phyloP scores from a whole-genome alignment of 305 asterid genomes.

The Stenogyne calaminthoides region DNA sequence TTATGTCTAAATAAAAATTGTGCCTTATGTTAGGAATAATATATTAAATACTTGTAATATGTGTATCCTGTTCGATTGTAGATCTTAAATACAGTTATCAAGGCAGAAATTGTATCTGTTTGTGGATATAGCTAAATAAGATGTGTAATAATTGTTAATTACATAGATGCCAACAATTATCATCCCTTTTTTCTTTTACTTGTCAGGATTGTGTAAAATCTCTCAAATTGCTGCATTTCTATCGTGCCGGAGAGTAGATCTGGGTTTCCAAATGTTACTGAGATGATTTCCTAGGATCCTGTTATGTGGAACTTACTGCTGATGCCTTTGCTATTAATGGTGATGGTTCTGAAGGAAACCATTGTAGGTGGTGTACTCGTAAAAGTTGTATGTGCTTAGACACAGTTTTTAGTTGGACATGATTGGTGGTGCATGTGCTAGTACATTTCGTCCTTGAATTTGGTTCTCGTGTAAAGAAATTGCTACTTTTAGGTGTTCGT shows the following conservation, averaged over 20 bases:
- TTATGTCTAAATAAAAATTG: no score
- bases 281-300: conserved; percentile 5
- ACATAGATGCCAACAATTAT: conserved; percentile 24
- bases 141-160: not conserved
- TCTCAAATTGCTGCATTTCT: conserved; percentile 71
- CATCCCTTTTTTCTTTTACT: conserved; percentile 16
- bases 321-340: not conserved
- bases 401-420: conserved; percentile 15
- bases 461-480: conserved; percentile 16
- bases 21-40: not conserved
- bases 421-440: not conserved
- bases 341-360: not conserved
- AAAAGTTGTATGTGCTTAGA: conserved; percentile 29
- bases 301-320: not conserved
- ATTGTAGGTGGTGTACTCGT: conserved; percentile 3
- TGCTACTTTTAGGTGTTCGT: not conserved
- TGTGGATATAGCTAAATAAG: not conserved
- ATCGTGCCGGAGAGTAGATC: conserved; percentile 51
- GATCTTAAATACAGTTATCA: not conserved
- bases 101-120: not conserved
- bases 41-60: not conserved
- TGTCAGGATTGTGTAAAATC: conserved; percentile 57
- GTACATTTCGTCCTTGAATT: conserved; percentile 8
- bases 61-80: not conserved
- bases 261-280: no score